These are phyloP conservation scores for Phytophthora multivora DNA, from an alignment of 352 stramenopile species.

Conservation along the genomic window DNA sequence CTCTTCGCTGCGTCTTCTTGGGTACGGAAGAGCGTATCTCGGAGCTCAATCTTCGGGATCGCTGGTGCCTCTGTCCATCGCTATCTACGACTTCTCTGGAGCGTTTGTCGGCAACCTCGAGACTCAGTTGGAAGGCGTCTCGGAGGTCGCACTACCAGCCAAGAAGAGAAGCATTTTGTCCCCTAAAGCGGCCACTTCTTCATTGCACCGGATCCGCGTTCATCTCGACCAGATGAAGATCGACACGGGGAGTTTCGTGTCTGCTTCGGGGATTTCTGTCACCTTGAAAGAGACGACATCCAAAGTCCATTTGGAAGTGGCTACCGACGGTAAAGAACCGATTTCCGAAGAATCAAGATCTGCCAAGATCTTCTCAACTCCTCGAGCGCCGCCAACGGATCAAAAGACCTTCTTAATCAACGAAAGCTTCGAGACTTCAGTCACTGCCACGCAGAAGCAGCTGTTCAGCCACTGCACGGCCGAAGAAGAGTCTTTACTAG, in stretches of 20 bases:
- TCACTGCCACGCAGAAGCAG: constrained; percentile 21
- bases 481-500: constrained; percentile 46
- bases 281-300: constrained; percentile 36
- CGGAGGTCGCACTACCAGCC: not conserved
- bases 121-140: constrained; percentile 20
- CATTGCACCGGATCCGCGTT: constrained; percentile 25
- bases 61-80: constrained; percentile 26
- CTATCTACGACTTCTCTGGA: constrained; percentile 40
- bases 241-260: constrained; percentile 14
- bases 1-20: constrained; percentile 34
- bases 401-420: constrained; percentile 24
- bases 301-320: constrained; percentile 12
- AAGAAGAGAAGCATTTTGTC: constrained; percentile 34
- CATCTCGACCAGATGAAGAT: constrained; percentile 36
- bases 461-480: constrained; percentile 10
- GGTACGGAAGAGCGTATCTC: constrained; percentile 35
- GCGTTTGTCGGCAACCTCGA: constrained; percentile 34
- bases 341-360: not conserved
- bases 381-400: constrained; percentile 12
- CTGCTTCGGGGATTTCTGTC: constrained; percentile 30
- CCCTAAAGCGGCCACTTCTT: constrained; percentile 11
- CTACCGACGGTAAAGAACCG: constrained; percentile 14
- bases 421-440: constrained; percentile 31
- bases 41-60: constrained; percentile 24
- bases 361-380: constrained; percentile 36